A percentile compares a stretch with the other conserved stretches of the same genome.
phyloP scores from a whole-genome alignment of 306 rosid genomes.

The Datisca glomerata region DNA sequence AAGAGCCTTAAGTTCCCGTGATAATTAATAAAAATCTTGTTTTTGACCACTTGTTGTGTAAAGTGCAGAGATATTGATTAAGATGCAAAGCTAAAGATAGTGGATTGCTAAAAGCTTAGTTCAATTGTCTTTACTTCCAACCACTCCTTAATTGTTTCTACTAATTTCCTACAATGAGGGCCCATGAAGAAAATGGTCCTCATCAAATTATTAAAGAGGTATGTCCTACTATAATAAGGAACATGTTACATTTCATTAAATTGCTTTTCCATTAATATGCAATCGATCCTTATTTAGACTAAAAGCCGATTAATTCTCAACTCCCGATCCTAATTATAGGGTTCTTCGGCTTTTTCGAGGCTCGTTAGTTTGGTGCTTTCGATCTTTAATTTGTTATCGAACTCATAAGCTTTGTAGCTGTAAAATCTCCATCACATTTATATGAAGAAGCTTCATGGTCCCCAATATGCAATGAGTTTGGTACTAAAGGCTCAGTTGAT shows the following conservation, averaged over 20 bases:
- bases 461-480: conserved; percentile 14
- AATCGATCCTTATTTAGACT: too few species aligned
- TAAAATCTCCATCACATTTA: conserved; percentile 15
- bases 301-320: too few species aligned
- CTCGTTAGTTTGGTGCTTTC: too few species aligned
- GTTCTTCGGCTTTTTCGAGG: too few species aligned
- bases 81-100: conserved; percentile 65
- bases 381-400: too few species aligned
- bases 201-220: too few species aligned
- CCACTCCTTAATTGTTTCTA: background rate
- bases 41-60: conserved; percentile 58
- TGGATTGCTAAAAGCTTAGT: conserved; percentile 5
- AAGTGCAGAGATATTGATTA: conserved; percentile 43
- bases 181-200: conserved; percentile 15
- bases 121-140: background rate
- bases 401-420: too few species aligned
- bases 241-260: background rate
- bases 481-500: conserved; percentile 7
- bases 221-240: background rate
- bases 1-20: too few species aligned
- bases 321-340: too few species aligned
- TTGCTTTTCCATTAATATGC: background rate
- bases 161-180: background rate
- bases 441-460: conserved; percentile 15
- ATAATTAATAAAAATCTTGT: conserved; percentile 23